Percentiles rank a stretch among this genome's conserved stretches.
These are phyloP conservation scores for Massarina eburnea DNA, from an alignment of 2,329 filamentous ascomycete genomes.

Conservation along the genomic window DNA sequence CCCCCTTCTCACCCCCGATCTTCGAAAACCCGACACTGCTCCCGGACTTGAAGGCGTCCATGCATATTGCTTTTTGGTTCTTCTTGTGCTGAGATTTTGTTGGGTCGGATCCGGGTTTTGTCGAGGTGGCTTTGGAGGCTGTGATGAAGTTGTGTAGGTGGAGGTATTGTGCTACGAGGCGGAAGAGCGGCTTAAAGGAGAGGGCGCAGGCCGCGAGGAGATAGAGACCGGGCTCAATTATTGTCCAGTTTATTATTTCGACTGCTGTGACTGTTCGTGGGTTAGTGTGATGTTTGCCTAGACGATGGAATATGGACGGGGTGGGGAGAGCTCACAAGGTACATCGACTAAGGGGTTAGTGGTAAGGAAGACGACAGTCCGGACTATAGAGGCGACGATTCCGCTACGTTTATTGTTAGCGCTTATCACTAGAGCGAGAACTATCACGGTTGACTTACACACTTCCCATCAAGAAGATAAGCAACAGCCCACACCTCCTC, in stretches of 20 bases:
- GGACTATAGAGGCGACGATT: constrained; percentile 25
- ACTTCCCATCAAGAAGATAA: constrained; percentile 33
- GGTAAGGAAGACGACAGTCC: constrained; percentile 21
- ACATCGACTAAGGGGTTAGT: constrained; percentile 19
- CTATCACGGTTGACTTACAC: too few species aligned
- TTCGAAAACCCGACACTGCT: constrained; percentile 12
- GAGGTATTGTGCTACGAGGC: constrained; percentile 19
- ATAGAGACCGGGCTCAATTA: constrained; percentile 30
- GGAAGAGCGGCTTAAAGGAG: constrained; percentile 28
- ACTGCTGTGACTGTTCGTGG: constrained; percentile 12
- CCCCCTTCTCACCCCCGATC: constrained; percentile 7
- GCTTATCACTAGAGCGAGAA: neutral
- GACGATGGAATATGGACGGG: neutral
- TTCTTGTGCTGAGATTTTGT: neutral
- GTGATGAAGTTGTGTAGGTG: constrained; percentile 21
- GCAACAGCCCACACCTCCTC: constrained; percentile 20
- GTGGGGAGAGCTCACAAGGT: constrained; percentile 17
- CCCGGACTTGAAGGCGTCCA: constrained; percentile 12
- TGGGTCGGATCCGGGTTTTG: constrained; percentile 1
- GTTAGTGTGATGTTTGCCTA: neutral
- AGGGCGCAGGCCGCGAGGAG: constrained; percentile 26
- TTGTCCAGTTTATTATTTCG: constrained; percentile 26
- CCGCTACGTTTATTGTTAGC: constrained; percentile 18
- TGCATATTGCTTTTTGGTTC: constrained; percentile 6
- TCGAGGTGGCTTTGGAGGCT: constrained; percentile 14